A percentile compares a stretch with the other conserved stretches of the same genome.
Evolutionary conservation across 176 grass and related monocot species (phyloP).

Genomic region (Tillandsia fasciculata): DNA sequence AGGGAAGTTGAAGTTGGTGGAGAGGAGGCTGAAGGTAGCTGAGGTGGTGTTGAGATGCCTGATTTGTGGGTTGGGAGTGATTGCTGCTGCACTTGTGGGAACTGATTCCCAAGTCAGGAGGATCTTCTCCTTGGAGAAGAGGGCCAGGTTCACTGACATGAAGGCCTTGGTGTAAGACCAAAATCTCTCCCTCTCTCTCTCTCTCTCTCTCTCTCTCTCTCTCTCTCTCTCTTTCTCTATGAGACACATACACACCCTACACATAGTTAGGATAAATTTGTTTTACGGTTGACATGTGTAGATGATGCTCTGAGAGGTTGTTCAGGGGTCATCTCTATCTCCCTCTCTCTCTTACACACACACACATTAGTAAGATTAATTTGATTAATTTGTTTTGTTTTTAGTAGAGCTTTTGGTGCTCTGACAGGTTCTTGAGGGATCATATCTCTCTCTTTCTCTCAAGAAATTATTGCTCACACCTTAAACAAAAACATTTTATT

Average conservation of each 20-base stretch:
- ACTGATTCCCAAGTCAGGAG: conserved; percentile 42
- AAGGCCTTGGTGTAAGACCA: conserved; percentile 72
- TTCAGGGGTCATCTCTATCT: background rate
- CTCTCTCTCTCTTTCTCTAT: background rate
- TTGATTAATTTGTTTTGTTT: background rate
- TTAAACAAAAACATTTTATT: too few relatives aligned
- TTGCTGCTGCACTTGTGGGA: conserved; percentile 55
- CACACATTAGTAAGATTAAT: background rate
- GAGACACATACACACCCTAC: background rate
- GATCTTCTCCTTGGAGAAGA: conserved; percentile 72
- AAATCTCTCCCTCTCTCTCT: background rate
- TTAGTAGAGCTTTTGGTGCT: too few relatives aligned
- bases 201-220: background rate
- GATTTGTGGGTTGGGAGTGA: conserved; percentile 47
- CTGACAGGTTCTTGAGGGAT: too few relatives aligned
- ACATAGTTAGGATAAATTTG: too few relatives aligned
- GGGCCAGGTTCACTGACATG: conserved; percentile 70
- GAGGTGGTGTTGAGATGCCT: conserved; percentile 63
- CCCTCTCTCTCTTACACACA: background rate
- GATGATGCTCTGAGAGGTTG: too few relatives aligned
- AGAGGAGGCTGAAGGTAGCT: conserved; percentile 55
- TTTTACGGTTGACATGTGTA: too few relatives aligned
- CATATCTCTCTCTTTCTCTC: background rate
- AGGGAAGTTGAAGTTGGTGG: conserved; percentile 38
- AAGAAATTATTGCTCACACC: too few relatives aligned